These are phyloP conservation scores for Adansonia madagascariensis DNA, from an alignment of 441 rosid genomes.

Conservation along the genomic window DNA sequence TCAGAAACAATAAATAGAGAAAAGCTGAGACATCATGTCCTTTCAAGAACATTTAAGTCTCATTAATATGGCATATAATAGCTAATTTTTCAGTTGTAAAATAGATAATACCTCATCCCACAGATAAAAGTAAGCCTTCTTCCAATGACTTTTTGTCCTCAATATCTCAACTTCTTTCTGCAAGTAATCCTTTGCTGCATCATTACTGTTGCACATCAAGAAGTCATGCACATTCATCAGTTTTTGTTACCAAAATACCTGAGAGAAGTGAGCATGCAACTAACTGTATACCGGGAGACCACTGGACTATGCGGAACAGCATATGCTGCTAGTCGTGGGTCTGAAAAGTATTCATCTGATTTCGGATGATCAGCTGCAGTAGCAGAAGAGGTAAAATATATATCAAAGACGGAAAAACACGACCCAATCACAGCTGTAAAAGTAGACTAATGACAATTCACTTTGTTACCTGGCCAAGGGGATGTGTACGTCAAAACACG, in stretches of 20 bases:
- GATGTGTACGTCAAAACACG: slow-evolving; percentile 92
- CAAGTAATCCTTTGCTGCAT: slow-evolving; percentile 65
- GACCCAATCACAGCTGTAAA: slow-evolving; percentile 12
- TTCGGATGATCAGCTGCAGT: slow-evolving; percentile 82
- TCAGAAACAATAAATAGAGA: not conserved
- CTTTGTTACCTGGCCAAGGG: slow-evolving; percentile 84
- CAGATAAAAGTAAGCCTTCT: slow-evolving; percentile 88
- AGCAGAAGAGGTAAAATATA: slow-evolving; percentile 25
- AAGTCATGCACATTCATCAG: slow-evolving; percentile 41
- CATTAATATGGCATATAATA: slow-evolving; percentile 8
- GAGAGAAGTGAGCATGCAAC: slow-evolving; percentile 37
- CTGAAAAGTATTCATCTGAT: slow-evolving; percentile 83
- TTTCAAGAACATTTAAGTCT: not conserved
- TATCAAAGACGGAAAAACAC: slow-evolving; percentile 26
- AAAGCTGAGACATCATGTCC: slow-evolving; percentile 7
- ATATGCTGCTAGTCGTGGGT: slow-evolving; percentile 89
- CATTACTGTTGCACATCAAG: slow-evolving; percentile 62
- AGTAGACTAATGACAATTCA: slow-evolving; percentile 21
- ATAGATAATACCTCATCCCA: slow-evolving; percentile 81
- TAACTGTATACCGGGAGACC: slow-evolving; percentile 61
- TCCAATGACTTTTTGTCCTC: slow-evolving; percentile 89
- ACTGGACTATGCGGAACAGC: slow-evolving; percentile 78
- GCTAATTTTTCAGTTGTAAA: slow-evolving; percentile 5
- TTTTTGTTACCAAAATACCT: slow-evolving; percentile 36
- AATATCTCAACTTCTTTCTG: slow-evolving; percentile 84